Evolutionary conservation across 208 protist genomes (phyloP).

Genomic region (Acanthamoeba healyi): DNA sequence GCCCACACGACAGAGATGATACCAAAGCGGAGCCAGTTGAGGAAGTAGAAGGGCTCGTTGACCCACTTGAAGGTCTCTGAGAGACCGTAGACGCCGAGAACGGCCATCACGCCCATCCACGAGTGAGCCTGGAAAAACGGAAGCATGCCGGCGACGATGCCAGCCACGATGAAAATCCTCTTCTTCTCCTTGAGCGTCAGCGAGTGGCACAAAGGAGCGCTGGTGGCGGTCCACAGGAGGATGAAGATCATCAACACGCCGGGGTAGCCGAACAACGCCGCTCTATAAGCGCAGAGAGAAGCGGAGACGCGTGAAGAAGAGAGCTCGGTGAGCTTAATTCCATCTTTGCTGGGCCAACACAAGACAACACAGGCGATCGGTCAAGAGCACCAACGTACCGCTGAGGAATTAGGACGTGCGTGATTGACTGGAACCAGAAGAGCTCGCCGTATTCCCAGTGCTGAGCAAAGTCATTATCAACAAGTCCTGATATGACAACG

Average conservation of each 20-base stretch:
- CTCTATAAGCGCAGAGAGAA: not conserved
- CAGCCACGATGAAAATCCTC: slow-evolving; percentile 57
- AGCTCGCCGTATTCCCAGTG: slow-evolving; percentile 65
- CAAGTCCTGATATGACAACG: not conserved
- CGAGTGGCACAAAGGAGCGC: slow-evolving; percentile 23
- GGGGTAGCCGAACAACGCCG: slow-evolving; percentile 54
- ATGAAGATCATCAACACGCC: slow-evolving; percentile 66
- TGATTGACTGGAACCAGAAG: slow-evolving; percentile 61
- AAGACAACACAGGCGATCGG: not conserved
- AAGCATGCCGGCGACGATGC: slow-evolving; percentile 46
- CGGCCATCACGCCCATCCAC: slow-evolving; percentile 57
- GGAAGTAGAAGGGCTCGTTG: slow-evolving; percentile 73
- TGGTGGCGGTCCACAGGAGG: slow-evolving; percentile 62
- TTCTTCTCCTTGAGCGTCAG: slow-evolving; percentile 65
- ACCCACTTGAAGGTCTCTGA: slow-evolving; percentile 57
- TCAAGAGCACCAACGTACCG: not conserved
- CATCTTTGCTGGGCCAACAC: not conserved
- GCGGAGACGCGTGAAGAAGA: not conserved
- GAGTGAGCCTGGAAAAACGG: slow-evolving; percentile 41
- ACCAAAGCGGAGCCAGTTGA: slow-evolving; percentile 69
- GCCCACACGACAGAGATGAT: slow-evolving; percentile 24
- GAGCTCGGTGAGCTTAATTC: not conserved
- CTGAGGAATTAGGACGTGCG: slow-evolving; percentile 45
- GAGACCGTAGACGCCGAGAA: slow-evolving; percentile 57
- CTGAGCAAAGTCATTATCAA: slow-evolving; percentile 62